A percentile compares a stretch with the other conserved stretches of the same genome.
These are phyloP conservation scores for Fraxinus quadrangulata DNA, from an alignment of 257 asterid genomes.

Conservation along the genomic window DNA sequence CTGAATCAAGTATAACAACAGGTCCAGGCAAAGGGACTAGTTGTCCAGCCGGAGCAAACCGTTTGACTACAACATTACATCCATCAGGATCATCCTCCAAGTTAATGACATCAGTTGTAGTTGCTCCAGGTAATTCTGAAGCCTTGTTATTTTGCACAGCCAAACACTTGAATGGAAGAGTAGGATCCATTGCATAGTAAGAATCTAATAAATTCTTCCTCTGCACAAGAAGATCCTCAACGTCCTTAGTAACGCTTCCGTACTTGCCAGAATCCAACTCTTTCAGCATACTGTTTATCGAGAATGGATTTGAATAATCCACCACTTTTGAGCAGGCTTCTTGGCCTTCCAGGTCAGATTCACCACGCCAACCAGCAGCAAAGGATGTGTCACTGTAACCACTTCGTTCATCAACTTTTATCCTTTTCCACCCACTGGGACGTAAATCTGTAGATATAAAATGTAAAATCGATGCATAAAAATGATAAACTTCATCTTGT, in stretches of 20 bases:
- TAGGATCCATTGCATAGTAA: conserved; percentile 42
- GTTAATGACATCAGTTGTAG: conserved; percentile 48
- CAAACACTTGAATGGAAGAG: conserved; percentile 36
- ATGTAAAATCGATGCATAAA: conserved; percentile 18
- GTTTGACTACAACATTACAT: conserved; percentile 22
- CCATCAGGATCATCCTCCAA: conserved; percentile 63
- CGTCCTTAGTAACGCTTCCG: conserved; percentile 76
- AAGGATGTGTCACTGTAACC: conserved; percentile 24
- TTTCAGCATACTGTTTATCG: conserved; percentile 33
- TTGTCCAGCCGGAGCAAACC: conserved; percentile 40
- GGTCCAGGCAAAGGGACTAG: conserved; percentile 44
- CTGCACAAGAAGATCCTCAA: conserved; percentile 52
- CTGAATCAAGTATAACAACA: conserved; percentile 74
- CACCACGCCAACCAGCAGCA: conserved; percentile 55
- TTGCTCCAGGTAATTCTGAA: conserved; percentile 25
- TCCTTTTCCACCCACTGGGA: conserved; percentile 53
- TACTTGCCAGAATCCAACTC: conserved; percentile 61
- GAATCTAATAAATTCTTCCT: conserved; percentile 42
- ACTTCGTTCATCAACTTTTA: conserved; percentile 41
- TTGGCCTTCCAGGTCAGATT: conserved; percentile 36
- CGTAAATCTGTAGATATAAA: conserved; percentile 42
- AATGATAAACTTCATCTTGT: neutral
- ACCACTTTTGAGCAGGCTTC: conserved; percentile 32
- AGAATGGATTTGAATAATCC: conserved; percentile 56
- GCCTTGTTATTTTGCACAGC: conserved; percentile 38